phyloP scores from a whole-genome alignment of 169 alveolate genomes.

The Theileria annulata region DNA sequence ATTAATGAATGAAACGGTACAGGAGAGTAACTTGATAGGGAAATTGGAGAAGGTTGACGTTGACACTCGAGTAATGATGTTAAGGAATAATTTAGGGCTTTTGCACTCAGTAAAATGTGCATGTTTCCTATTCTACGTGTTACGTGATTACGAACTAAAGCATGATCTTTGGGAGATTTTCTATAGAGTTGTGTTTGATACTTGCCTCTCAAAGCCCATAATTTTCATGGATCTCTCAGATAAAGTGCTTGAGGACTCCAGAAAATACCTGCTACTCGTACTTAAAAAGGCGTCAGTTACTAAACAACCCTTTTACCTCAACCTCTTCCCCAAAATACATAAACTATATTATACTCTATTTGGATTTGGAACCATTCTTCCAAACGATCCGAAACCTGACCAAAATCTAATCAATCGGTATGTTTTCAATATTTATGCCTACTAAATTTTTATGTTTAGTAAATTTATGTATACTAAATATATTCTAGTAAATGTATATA shows the following conservation, averaged over 20 bases:
- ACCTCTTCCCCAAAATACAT: constrained; percentile 29
- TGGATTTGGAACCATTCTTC: constrained; percentile 36
- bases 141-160: constrained; percentile 19
- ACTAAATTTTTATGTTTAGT: no score
- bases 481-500: no score
- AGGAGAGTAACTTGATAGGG: neutral
- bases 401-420: constrained; percentile 14
- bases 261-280: constrained; percentile 30
- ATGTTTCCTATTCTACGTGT: constrained; percentile 3
- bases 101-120: constrained; percentile 36
- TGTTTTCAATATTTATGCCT: no score
- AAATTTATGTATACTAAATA: no score
- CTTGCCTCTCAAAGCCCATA: constrained; percentile 40
- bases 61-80: constrained; percentile 2
- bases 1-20: neutral
- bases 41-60: constrained; percentile 6
- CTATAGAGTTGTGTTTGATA: constrained; percentile 33
- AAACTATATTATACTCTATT: constrained; percentile 27
- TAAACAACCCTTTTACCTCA: constrained; percentile 10
- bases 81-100: constrained; percentile 27
- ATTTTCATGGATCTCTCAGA: constrained; percentile 28
- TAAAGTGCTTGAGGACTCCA: neutral
- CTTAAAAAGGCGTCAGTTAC: constrained; percentile 37
- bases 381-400: constrained; percentile 56
- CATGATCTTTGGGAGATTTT: constrained; percentile 50